Conservation (phyloP, 352 stramenopile species). For the Globisporangium mamillatum region DNA sequence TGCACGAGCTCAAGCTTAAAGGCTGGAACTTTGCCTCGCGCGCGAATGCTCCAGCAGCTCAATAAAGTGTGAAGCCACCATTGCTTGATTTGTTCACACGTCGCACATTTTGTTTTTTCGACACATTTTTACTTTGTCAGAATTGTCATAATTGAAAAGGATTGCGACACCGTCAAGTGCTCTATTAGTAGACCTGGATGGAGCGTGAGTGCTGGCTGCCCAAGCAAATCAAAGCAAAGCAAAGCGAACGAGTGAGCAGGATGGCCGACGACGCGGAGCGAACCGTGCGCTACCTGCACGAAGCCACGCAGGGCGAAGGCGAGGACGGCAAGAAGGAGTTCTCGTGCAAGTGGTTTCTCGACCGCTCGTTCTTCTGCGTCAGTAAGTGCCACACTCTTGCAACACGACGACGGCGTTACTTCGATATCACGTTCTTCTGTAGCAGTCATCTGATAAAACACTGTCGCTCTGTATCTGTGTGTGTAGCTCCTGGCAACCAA, state of each 20-base stretch:
- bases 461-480: neutral
- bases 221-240: neutral
- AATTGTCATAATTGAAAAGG: neutral
- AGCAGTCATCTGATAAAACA: neutral
- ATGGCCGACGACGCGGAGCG: conserved; percentile 46
- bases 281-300: conserved; percentile 61
- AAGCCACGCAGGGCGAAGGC: conserved; percentile 27
- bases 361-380: conserved; percentile 80
- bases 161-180: too few species aligned
- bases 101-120: neutral
- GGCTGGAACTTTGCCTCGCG: conserved; percentile 63
- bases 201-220: neutral
- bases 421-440: neutral
- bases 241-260: neutral
- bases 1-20: conserved; percentile 79
- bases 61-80: neutral
- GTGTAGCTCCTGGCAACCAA: conserved; percentile 68
- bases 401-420: neutral
- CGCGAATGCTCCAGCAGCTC: conserved; percentile 6
- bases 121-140: neutral
- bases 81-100: neutral
- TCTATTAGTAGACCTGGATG: neutral
- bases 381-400: conserved; percentile 47
- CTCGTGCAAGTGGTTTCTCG: conserved; percentile 74
- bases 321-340: conserved; percentile 45